phyloP scores from a whole-genome alignment of 495 filamentous ascomycete genomes.

The Penicillium coffeae region DNA sequence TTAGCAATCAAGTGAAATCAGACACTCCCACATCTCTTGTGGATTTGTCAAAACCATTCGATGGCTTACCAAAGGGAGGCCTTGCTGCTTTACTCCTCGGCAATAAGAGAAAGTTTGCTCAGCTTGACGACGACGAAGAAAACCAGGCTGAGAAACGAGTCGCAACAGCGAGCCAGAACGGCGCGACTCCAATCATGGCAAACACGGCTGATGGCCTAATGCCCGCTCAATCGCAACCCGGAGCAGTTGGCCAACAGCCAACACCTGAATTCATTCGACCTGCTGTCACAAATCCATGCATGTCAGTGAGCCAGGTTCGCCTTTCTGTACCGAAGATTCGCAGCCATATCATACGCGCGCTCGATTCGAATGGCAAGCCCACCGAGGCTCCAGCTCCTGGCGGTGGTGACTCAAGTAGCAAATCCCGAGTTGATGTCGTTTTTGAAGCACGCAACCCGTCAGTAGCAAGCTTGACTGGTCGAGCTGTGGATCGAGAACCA shows the following conservation, averaged over 20 bases:
- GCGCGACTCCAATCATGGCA: conserved; percentile 67
- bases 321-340: conserved; percentile 87
- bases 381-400: conserved; percentile 40
- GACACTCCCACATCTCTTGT: conserved; percentile 82
- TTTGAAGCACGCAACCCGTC: conserved; percentile 74
- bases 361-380: conserved; percentile 43
- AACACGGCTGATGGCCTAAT: conserved; percentile 76
- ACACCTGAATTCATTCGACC: conserved; percentile 87
- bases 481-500: conserved; percentile 66
- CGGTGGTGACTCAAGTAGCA: conserved; percentile 51
- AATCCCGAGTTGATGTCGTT: conserved; percentile 57
- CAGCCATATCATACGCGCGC: conserved; percentile 63
- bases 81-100: conserved; percentile 80
- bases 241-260: conserved; percentile 56
- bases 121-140: conserved; percentile 64
- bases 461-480: conserved; percentile 51
- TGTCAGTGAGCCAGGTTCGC: conserved; percentile 79
- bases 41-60: conserved; percentile 90
- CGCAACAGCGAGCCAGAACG: conserved; percentile 51
- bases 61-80: conserved; percentile 88
- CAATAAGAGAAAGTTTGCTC: conserved; percentile 81
- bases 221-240: conserved; percentile 53
- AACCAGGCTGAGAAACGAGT: conserved; percentile 62
- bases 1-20: conserved; percentile 52
- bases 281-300: conserved; percentile 74